phyloP scores from a whole-genome alignment of 768 basidiomycete species.

The Russula sp. region DNA sequence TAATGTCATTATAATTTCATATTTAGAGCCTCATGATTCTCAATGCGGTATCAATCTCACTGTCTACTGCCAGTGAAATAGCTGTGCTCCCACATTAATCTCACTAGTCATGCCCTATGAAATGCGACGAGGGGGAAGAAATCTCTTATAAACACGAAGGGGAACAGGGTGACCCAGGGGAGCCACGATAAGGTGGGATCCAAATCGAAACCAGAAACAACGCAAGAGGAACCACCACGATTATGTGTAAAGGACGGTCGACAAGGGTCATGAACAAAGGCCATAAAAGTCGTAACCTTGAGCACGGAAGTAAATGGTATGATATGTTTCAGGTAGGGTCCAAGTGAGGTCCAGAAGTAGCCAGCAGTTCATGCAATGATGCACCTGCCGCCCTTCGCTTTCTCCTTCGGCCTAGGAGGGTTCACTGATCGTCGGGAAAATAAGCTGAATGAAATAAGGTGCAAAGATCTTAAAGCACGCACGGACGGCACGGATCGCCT shows the following conservation, averaged over 20 bases:
- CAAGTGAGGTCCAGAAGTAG: constrained; percentile 26
- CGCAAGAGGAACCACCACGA: constrained; percentile 17
- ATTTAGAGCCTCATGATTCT: not conserved
- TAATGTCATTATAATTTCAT: not conserved
- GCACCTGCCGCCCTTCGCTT: constrained; percentile 47
- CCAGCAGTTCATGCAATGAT: constrained; percentile 46
- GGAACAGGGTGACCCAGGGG: constrained; percentile 5
- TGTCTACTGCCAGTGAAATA: constrained; percentile 4
- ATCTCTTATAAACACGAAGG: constrained; percentile 20
- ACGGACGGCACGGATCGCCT: constrained; percentile 96
- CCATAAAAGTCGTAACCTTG: constrained; percentile 60
- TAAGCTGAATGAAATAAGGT: constrained; percentile 2
- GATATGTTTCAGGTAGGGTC: constrained; percentile 37
- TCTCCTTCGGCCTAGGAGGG: constrained; percentile 60
- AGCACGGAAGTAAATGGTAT: constrained; percentile 66
- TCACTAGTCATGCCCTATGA: constrained; percentile 2
- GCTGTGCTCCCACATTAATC: constrained; percentile 5
- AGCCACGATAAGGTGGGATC: constrained; percentile 11
- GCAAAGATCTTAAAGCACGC: constrained; percentile 36
- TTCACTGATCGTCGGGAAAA: constrained; percentile 47
- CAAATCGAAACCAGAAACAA: constrained; percentile 9
- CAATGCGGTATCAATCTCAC: not conserved
- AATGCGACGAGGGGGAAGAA: constrained; percentile 11
- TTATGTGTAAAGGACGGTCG: constrained; percentile 28
- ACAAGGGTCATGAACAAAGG: constrained; percentile 21